A percentile compares a stretch with the other conserved stretches of the same genome.
These are phyloP conservation scores for Tolypocladium pustulatum DNA, from an alignment of 2,329 filamentous ascomycete genomes.

Conservation along the genomic window DNA sequence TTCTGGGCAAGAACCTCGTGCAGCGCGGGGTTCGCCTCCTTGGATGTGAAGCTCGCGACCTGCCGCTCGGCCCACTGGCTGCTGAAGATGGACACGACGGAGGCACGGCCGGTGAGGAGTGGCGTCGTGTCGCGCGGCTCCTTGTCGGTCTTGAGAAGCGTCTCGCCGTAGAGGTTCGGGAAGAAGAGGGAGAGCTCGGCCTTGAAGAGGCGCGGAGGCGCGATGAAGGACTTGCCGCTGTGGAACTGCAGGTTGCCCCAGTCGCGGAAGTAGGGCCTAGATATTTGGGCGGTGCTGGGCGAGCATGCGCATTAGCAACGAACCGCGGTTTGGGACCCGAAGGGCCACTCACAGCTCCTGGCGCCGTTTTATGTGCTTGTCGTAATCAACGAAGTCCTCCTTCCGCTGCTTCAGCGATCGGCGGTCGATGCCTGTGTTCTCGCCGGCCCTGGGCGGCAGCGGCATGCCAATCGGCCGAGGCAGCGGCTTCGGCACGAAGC, in stretches of 20 bases:
- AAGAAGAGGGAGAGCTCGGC: conserved; percentile 79
- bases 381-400: conserved; percentile 74
- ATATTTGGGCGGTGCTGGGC: conserved; percentile 58
- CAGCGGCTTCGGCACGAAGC: conserved; percentile 49
- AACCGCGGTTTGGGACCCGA: not conserved
- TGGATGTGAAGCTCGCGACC: conserved; percentile 58
- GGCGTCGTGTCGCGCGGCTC: conserved; percentile 61
- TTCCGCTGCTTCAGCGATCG: conserved; percentile 58
- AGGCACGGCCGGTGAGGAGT: conserved; percentile 60
- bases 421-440: conserved; percentile 70
- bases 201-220: conserved; percentile 76
- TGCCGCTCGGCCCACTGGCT: conserved; percentile 81
- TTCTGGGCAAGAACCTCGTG: conserved; percentile 47
- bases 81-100: conserved; percentile 72
- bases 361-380: conserved; percentile 70
- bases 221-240: conserved; percentile 85
- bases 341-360: conserved; percentile 53
- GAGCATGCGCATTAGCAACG: not conserved
- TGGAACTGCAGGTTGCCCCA: conserved; percentile 76
- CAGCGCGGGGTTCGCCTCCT: conserved; percentile 58
- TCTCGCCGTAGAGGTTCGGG: conserved; percentile 79
- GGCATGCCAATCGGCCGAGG: conserved; percentile 73
- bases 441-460: conserved; percentile 60
- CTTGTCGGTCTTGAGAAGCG: conserved; percentile 48
- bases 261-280: conserved; percentile 90